Evolutionary conservation across 805 yeast species (phyloP).

Genomic region (Schwanniomyces sp.): DNA sequence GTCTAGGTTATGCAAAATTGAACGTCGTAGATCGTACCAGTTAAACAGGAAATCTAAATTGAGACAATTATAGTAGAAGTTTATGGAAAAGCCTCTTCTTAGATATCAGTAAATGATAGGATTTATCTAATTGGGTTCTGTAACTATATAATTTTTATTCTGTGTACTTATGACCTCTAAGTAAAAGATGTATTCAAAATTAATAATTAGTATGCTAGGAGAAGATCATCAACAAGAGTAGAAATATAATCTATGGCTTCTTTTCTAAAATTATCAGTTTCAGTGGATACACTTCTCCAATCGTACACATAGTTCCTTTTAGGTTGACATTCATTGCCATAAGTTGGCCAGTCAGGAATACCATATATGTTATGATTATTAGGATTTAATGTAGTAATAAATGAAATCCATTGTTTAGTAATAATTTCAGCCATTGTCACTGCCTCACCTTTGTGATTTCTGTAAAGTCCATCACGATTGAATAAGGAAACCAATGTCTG

Average conservation of each 20-base stretch:
- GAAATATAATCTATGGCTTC: neutral
- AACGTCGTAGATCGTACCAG: too few species aligned
- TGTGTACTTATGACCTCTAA: too few species aligned
- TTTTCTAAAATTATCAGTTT: neutral
- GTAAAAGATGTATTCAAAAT: too few species aligned
- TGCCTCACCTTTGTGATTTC: neutral
- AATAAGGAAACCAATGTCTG: constrained; percentile 1
- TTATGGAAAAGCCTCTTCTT: too few species aligned
- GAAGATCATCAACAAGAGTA: neutral
- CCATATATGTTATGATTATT: neutral
- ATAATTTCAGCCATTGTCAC: neutral
- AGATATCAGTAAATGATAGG: too few species aligned
- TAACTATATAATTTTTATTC: too few species aligned
- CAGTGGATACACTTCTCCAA: neutral
- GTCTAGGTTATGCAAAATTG: too few species aligned
- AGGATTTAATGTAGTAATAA: neutral
- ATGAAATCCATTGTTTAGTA: constrained; percentile 1
- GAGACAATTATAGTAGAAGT: too few species aligned
- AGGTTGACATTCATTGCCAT: neutral
- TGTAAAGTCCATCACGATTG: neutral
- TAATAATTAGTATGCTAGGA: neutral
- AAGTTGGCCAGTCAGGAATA: neutral
- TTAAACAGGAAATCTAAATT: too few species aligned
- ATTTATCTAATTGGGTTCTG: too few species aligned
- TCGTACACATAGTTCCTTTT: constrained; percentile 1